Base-by-base conservation (phyloP, 148 eudicot genomes). In the Fagopyrum esculentum region DNA sequence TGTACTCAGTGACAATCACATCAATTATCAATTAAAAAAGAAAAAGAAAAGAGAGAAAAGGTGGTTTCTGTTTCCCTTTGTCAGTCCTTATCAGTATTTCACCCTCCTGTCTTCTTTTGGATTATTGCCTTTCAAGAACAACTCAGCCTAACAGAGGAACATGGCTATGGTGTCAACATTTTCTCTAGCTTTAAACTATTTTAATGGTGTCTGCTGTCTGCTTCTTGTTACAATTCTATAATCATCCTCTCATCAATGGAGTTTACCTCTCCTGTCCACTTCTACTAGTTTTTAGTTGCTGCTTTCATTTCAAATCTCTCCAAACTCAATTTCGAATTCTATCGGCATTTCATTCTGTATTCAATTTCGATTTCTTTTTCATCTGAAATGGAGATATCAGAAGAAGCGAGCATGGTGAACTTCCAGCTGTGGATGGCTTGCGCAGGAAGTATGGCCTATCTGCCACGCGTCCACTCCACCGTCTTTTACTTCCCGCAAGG, bases 401-500 rank as follows among this genome's bases (percentile, higher is more conserved):
- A 35, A 66, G 71, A 40, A 15, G 71, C 40, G 47, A 66, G 19
- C 19, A 12, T 46, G 71, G 71, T 66, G 71, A 66, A 66, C 46
- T 40, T 46, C 6, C 71, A 66, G 71, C 71, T 66, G 43, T 86
- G 91, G 91, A 71, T 57, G 35, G 86, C 87, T 19, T 70, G 73
- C 30, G 91, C 89, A 52, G 89, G 91, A 2, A 63, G 75, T 63
- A 48, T 80, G 56, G 84, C 81, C 30, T 61, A 50, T 3, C 60
- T 88, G 47, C 91, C 89, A 29, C 2, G 76, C 6, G 57, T 80
- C 50, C 48, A 77, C 45, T 84, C 89, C 12, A 56, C 69, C 73
- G 91, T 88, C 71, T 88, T 79, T 75, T 88, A 88, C 74, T 88
- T 86, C 74, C 89, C 91, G 43, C 86, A 86, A 64, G 91, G 91